phyloP scores from a whole-genome alignment of 75 land plant species.

The Larix kaempferi region DNA sequence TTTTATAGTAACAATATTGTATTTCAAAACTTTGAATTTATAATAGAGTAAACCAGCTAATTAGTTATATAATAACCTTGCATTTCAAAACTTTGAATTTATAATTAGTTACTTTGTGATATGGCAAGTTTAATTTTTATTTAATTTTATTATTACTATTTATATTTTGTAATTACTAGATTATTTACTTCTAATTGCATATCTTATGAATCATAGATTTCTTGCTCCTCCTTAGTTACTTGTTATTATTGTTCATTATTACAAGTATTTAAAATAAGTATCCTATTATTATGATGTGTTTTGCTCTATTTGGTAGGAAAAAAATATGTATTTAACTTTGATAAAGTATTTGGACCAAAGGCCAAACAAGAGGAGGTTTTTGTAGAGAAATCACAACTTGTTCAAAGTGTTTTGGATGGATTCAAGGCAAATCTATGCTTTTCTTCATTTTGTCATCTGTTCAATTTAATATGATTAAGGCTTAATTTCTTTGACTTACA shows the following conservation, averaged over 20 bases:
- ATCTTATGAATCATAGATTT: no score
- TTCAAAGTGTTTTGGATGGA: conserved; percentile 38
- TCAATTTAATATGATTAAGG: neutral
- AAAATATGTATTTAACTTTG: conserved; percentile 27
- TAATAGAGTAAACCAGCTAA: no score
- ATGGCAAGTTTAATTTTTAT: no score
- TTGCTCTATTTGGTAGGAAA: conserved; percentile 17
- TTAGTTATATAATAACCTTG: no score
- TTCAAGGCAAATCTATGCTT: conserved; percentile 20
- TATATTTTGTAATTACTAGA: no score
- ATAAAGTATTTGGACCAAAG: conserved; percentile 34
- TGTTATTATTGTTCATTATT: neutral
- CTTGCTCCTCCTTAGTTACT: no score
- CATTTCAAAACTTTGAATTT: no score
- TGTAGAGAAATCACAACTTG: conserved; percentile 32
- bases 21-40: no score
- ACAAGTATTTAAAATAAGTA: neutral
- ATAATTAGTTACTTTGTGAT: no score
- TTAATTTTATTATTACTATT: no score
- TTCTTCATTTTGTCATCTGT: neutral
- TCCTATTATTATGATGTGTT: neutral
- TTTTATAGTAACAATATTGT: no score
- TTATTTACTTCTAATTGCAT: no score
- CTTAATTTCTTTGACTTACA: neutral
- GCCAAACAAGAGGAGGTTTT: conserved; percentile 21